phyloP scores from a whole-genome alignment of 306 rosid species.

The Castanopsis chinensis region DNA sequence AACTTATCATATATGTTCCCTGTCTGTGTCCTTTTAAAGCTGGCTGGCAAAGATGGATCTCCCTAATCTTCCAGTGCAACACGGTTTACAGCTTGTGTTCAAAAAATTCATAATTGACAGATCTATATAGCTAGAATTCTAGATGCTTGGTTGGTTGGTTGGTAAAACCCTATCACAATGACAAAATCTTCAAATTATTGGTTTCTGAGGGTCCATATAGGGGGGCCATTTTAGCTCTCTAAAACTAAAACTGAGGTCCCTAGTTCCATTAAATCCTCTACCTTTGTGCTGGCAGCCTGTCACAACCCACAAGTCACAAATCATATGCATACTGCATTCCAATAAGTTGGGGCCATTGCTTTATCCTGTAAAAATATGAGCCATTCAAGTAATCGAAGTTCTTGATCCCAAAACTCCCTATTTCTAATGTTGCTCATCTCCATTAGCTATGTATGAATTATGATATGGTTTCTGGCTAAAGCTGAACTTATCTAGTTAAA shows the following conservation, averaged over 20 bases:
- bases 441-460: too few species aligned
- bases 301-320: neutral
- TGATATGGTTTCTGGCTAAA: too few species aligned
- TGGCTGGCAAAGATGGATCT: neutral
- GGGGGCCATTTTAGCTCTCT: conserved; percentile 7
- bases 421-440: too few species aligned
- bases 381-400: too few species aligned
- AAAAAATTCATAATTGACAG: neutral
- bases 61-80: neutral
- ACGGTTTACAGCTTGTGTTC: neutral
- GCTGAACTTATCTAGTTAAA: too few species aligned
- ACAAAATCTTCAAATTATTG: neutral
- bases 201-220: conserved; percentile 1
- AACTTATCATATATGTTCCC: neutral
- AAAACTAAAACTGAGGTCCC: neutral
- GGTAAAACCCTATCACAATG: neutral
- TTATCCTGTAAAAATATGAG: too few species aligned
- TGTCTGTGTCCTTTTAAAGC: too few species aligned
- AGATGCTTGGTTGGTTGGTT: neutral
- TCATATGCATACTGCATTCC: neutral
- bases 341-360: neutral
- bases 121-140: too few species aligned
- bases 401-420: too few species aligned
- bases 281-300: neutral
- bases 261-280: neutral